Evolutionary conservation across 2,329 filamentous ascomycete species (phyloP).

Genomic region (Falciphora oryzae): DNA sequence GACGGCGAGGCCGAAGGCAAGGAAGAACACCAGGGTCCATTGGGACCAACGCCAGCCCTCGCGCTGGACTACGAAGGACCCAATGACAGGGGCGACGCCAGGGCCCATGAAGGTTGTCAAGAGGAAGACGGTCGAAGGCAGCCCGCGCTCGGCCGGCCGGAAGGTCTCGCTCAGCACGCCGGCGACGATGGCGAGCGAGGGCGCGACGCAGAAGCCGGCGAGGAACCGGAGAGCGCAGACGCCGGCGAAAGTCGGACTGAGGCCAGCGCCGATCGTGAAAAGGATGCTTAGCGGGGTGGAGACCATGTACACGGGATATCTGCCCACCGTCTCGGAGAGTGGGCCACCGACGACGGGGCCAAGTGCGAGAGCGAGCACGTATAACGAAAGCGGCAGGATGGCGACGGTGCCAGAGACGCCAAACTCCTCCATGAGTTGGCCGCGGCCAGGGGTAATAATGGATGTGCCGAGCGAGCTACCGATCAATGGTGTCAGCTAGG

Average conservation of each 20-base stretch:
- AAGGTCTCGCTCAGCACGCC: constrained; percentile 47
- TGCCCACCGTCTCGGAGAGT: constrained; percentile 51
- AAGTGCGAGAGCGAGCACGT: constrained; percentile 53
- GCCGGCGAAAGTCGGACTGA: constrained; percentile 42
- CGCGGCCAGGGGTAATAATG: constrained; percentile 43
- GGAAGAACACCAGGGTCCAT: constrained; percentile 44
- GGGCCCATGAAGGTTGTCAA: constrained; percentile 49
- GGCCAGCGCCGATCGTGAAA: constrained; percentile 50
- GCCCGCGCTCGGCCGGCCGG: constrained; percentile 32
- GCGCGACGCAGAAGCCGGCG: constrained; percentile 45
- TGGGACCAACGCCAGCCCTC: constrained; percentile 50
- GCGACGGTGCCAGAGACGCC: constrained; percentile 47
- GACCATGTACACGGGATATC: constrained; percentile 44
- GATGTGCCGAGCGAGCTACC: constrained; percentile 49
- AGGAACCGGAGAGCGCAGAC: constrained; percentile 52
- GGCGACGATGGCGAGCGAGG: constrained; percentile 41
- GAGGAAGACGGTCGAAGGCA: constrained; percentile 39
- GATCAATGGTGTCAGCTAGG: too few relatives aligned
- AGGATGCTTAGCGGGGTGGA: constrained; percentile 42
- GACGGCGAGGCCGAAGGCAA: constrained; percentile 28
- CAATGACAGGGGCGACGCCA: constrained; percentile 42
- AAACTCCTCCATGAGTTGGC: constrained; percentile 46
- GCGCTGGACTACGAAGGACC: constrained; percentile 39
- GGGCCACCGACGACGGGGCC: constrained; percentile 56
- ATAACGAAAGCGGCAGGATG: constrained; percentile 54